Conservation (phyloP, 1,284 basidiomycete genomes). For the Apiotrichum gracile region DNA sequence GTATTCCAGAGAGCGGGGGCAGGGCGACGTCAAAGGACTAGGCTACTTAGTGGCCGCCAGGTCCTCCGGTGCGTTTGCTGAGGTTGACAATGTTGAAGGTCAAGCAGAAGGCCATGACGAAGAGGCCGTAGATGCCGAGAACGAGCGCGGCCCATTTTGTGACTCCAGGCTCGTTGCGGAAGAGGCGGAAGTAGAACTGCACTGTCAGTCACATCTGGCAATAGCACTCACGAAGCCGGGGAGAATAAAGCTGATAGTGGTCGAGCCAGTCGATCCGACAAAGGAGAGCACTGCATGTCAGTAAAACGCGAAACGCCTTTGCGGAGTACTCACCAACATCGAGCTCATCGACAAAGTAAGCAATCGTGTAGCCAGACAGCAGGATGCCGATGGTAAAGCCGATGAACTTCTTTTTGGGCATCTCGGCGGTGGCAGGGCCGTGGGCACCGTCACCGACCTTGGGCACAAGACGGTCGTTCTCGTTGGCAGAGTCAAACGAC, state of each 20-base stretch:
- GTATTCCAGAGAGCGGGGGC: too few relatives aligned
- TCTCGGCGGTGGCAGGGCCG: slow-evolving; percentile 54
- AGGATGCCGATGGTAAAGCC: slow-evolving; percentile 69
- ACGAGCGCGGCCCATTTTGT: slow-evolving; percentile 61
- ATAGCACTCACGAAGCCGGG: slow-evolving; percentile 55
- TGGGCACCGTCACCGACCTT: slow-evolving; percentile 50
- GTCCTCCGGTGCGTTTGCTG: background rate
- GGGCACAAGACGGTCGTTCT: slow-evolving; percentile 40
- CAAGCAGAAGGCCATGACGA: slow-evolving; percentile 77
- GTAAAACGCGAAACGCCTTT: too few relatives aligned
- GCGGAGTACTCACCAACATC: slow-evolving; percentile 60
- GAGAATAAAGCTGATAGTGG: slow-evolving; percentile 93
- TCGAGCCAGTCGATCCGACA: slow-evolving; percentile 93
- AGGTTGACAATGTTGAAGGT: slow-evolving; percentile 69
- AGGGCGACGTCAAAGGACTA: too few relatives aligned
- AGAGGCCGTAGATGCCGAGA: slow-evolving; percentile 68
- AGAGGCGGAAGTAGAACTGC: slow-evolving; percentile 55
- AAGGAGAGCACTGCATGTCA: slow-evolving; percentile 73
- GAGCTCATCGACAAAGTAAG: slow-evolving; percentile 75
- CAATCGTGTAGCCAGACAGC: slow-evolving; percentile 58
- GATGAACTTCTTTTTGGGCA: slow-evolving; percentile 66
- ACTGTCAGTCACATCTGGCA: slow-evolving; percentile 54
- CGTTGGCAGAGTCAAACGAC: slow-evolving; percentile 16
- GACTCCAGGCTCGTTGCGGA: slow-evolving; percentile 59
- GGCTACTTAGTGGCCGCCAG: too few relatives aligned